A percentile compares a stretch with the other conserved stretches of the same genome.
phyloP scores from a whole-genome alignment of 2,329 filamentous ascomycete species.

The Coniochaeta hoffmannii region DNA sequence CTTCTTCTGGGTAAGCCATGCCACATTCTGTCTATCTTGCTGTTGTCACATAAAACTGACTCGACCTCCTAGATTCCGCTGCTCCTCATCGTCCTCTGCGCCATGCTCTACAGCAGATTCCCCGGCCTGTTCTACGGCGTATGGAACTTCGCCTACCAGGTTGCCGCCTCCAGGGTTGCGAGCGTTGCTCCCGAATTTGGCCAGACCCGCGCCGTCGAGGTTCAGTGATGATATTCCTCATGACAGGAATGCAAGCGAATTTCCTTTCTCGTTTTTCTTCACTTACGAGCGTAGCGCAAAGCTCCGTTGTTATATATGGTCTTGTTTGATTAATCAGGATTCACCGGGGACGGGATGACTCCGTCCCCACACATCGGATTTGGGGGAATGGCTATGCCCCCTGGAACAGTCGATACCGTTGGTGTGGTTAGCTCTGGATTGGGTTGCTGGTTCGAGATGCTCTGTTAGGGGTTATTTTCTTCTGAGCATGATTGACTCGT shows the following conservation, averaged over 20 bases:
- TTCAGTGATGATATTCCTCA: background rate
- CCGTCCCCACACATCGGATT: background rate
- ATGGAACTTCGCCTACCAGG: background rate
- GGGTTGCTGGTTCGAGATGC: background rate
- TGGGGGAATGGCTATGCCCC: background rate
- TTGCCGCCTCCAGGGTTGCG: background rate
- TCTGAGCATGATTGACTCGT: background rate
- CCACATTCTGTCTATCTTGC: background rate
- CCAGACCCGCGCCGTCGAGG: background rate
- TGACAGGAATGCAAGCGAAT: background rate
- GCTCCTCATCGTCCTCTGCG: constrained; percentile 38
- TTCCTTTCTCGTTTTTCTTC: background rate
- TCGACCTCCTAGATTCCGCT: constrained; percentile 35
- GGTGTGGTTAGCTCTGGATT: too few species aligned
- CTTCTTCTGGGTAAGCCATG: constrained; percentile 55
- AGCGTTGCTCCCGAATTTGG: background rate
- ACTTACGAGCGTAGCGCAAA: background rate
- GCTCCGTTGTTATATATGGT: background rate
- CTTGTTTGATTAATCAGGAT: background rate
- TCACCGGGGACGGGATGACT: background rate
- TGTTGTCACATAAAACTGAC: constrained; percentile 23
- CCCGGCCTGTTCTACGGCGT: constrained; percentile 5
- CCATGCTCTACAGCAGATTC: constrained; percentile 35
- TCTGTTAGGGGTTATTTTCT: background rate
- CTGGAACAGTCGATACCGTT: background rate